Percentiles rank a stretch among this genome's conserved stretches.
These are phyloP conservation scores for Tylopilus felleus DNA, from an alignment of 768 basidiomycete species.

Conservation along the genomic window DNA sequence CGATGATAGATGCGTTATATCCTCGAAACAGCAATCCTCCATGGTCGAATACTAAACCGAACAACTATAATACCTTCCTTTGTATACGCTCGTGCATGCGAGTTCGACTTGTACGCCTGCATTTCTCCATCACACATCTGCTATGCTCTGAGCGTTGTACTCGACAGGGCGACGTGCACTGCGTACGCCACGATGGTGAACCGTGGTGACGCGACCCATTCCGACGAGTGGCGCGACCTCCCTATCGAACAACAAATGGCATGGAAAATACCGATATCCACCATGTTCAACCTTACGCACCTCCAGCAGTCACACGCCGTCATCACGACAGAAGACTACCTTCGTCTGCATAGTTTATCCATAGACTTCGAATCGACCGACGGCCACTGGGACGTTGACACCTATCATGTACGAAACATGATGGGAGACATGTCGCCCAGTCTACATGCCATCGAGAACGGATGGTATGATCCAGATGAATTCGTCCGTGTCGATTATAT, in stretches of 20 bases:
- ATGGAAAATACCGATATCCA: constrained; percentile 32
- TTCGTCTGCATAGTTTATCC: constrained; percentile 38
- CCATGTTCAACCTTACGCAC: constrained; percentile 44
- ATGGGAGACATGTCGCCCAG: constrained; percentile 20
- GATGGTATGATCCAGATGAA: constrained; percentile 35
- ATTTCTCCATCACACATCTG: not conserved
- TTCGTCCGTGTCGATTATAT: constrained; percentile 38
- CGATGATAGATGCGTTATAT: constrained; percentile 46
- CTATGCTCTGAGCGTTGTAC: not conserved
- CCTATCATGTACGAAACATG: constrained; percentile 30
- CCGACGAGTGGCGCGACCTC: constrained; percentile 38
- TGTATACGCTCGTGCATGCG: constrained; percentile 46
- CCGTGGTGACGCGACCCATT: constrained; percentile 38
- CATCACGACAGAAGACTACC: constrained; percentile 41
- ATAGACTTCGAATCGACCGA: constrained; percentile 33
- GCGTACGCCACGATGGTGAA: constrained; percentile 45
- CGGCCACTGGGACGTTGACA: constrained; percentile 36
- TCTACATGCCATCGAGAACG: constrained; percentile 36
- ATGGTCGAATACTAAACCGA: constrained; percentile 41
- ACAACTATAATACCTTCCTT: constrained; percentile 45
- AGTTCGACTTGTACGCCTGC: constrained; percentile 30
- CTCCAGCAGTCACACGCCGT: constrained; percentile 36
- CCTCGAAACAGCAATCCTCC: constrained; percentile 42
- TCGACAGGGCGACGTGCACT: constrained; percentile 34
- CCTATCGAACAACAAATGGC: constrained; percentile 38